phyloP scores from a whole-genome alignment of 305 asterid genomes.

The Stenogyne calaminthoides region DNA sequence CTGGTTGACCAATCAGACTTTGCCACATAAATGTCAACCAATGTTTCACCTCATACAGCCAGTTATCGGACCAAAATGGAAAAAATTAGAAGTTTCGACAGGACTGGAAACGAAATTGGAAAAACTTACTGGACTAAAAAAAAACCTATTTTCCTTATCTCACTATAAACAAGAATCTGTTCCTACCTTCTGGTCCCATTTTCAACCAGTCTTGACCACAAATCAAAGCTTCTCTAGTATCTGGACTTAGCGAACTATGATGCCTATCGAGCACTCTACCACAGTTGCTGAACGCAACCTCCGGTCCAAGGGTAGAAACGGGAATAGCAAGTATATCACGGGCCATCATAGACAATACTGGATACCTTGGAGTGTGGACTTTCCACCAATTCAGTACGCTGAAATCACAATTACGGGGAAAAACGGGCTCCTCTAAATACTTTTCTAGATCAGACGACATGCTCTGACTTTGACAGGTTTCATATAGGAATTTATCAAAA shows the following conservation, averaged over 20 bases:
- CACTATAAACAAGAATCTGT: constrained; percentile 18
- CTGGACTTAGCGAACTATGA: constrained; percentile 65
- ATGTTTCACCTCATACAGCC: background rate
- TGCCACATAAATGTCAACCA: background rate
- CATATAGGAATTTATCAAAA: constrained; percentile 82
- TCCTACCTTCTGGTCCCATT: constrained; percentile 70
- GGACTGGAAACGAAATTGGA: background rate
- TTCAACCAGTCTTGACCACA: constrained; percentile 96
- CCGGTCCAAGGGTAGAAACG: constrained; percentile 74
- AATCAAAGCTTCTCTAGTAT: constrained; percentile 78
- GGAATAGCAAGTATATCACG: constrained; percentile 86
- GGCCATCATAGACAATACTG: constrained; percentile 92
- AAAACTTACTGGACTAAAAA: background rate
- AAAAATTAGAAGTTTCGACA: background rate
- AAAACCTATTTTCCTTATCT: background rate
- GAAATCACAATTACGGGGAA: constrained; percentile 83
- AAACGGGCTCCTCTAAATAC: constrained; percentile 84
- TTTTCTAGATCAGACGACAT: constrained; percentile 77
- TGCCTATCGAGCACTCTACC: constrained; percentile 73
- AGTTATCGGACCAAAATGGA: no score
- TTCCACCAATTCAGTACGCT: constrained; percentile 97
- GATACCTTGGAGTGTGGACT: constrained; percentile 95
- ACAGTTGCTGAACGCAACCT: constrained; percentile 59
- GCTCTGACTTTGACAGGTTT: constrained; percentile 70
- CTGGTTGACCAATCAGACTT: background rate